These are phyloP conservation scores for Dactylonectria macrodidyma DNA, from an alignment of 2,329 filamentous ascomycete genomes.

Conservation along the genomic window DNA sequence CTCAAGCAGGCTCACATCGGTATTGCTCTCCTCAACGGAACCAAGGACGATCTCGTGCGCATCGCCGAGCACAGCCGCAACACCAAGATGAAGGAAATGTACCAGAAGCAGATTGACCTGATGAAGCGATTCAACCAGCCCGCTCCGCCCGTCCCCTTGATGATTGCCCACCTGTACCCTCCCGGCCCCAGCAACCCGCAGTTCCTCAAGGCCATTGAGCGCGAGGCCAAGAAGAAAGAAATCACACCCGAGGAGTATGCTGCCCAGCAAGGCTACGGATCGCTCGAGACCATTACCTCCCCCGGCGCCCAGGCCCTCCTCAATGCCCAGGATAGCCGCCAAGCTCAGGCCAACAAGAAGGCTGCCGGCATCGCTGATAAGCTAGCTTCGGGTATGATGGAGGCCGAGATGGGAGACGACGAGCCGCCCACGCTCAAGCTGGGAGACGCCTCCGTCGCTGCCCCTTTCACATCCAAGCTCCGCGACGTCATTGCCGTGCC, in stretches of 20 bases:
- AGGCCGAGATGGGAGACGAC: conserved; percentile 86
- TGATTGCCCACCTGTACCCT: conserved; percentile 95
- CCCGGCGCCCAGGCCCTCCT: conserved; percentile 74
- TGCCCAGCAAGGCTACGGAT: conserved; percentile 63
- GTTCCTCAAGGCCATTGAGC: conserved; percentile 90
- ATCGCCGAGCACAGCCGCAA: conserved; percentile 95
- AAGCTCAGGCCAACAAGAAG: conserved; percentile 78
- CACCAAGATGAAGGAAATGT: conserved; percentile 98
- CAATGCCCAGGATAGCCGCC: conserved; percentile 52
- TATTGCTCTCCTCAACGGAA: conserved; percentile 95
- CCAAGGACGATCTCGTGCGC: conserved; percentile 88
- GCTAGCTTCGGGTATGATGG: conserved; percentile 89
- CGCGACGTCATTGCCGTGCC: conserved; percentile 97
- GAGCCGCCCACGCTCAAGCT: conserved; percentile 97
- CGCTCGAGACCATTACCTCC: conserved; percentile 76
- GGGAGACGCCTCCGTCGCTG: conserved; percentile 96
- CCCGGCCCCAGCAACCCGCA: conserved; percentile 94
- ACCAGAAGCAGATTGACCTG: conserved; percentile 93
- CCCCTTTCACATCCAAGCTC: conserved; percentile 97
- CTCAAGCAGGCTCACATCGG: conserved; percentile 98
- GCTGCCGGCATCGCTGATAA: conserved; percentile 88
- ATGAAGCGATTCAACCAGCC: conserved; percentile 98
- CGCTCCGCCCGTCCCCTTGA: conserved; percentile 87
- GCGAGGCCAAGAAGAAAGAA: conserved; percentile 86
- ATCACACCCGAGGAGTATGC: conserved; percentile 72